Conservation (phyloP, 495 filamentous ascomycete genomes). For the Penicillium malachiteum region DNA sequence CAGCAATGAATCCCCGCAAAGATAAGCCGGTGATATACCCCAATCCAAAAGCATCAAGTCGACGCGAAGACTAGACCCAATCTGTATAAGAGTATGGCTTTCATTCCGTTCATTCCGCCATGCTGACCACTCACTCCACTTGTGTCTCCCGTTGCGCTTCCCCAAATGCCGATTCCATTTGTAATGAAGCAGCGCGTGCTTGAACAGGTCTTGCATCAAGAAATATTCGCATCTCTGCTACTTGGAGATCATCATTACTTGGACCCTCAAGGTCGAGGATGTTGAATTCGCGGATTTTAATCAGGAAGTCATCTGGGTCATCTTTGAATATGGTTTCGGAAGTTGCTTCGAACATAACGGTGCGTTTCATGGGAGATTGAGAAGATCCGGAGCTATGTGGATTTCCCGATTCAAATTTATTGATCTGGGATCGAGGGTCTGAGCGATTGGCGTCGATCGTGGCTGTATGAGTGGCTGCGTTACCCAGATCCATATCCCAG, state of each 20-base stretch:
- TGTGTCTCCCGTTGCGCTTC: slow-evolving; percentile 4
- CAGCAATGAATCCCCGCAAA: slow-evolving; percentile 8
- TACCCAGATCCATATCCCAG: slow-evolving; percentile 25
- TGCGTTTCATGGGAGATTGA: slow-evolving; percentile 13
- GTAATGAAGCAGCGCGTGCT: slow-evolving; percentile 17
- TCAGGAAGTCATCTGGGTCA: slow-evolving; percentile 23
- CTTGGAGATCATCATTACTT: slow-evolving; percentile 8
- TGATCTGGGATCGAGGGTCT: background rate
- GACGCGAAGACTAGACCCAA: background rate
- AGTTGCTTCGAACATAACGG: slow-evolving; percentile 28
- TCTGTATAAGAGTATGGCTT: background rate
- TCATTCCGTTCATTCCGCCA: slow-evolving; percentile 12
- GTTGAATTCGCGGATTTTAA: slow-evolving; percentile 26
- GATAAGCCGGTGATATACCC: background rate
- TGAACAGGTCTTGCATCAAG: slow-evolving; percentile 23
- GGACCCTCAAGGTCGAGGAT: slow-evolving; percentile 19
- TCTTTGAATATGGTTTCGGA: slow-evolving; percentile 18
- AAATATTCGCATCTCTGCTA: slow-evolving; percentile 26
- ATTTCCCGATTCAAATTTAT: background rate
- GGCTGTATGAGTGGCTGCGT: too few species aligned
- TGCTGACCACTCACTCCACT: slow-evolving; percentile 2
- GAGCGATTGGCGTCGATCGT: too few species aligned
- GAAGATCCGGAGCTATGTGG: too few species aligned
- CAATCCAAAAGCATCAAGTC: background rate
- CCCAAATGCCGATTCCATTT: slow-evolving; percentile 9